phyloP scores from a whole-genome alignment of 768 basidiomycete genomes.

The Leccinum disarticulatum region DNA sequence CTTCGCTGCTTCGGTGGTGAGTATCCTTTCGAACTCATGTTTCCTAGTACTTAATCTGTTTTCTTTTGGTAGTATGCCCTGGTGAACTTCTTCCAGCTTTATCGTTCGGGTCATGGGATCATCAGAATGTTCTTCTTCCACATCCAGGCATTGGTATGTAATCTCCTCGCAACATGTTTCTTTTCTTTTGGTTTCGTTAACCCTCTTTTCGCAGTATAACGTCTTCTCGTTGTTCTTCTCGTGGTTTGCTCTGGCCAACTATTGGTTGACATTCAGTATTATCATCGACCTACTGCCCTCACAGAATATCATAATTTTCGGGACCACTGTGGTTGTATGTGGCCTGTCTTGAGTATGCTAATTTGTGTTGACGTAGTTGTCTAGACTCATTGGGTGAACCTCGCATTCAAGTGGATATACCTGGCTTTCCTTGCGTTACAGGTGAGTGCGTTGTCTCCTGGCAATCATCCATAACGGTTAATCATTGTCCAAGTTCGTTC shows the following conservation, averaged over 20 bases:
- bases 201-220: constrained; percentile 60
- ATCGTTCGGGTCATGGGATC: constrained; percentile 81
- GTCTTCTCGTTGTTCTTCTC: constrained; percentile 82
- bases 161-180: neutral
- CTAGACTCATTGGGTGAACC: constrained; percentile 85
- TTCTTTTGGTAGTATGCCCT: constrained; percentile 66
- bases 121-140: constrained; percentile 98
- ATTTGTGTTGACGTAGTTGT: neutral
- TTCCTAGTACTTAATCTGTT: neutral
- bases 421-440: constrained; percentile 81
- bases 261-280: constrained; percentile 95
- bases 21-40: constrained; percentile 28
- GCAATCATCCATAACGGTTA: neutral
- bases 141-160: constrained; percentile 80
- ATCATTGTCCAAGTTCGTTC: constrained; percentile 48
- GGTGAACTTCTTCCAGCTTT: constrained; percentile 91
- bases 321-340: constrained; percentile 65
- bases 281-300: constrained; percentile 84
- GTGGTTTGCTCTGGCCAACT: constrained; percentile 90
- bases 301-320: constrained; percentile 60
- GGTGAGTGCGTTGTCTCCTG: constrained; percentile 30
- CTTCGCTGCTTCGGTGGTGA: constrained; percentile 86
- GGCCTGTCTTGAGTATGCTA: constrained; percentile 6
- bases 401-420: constrained; percentile 83
- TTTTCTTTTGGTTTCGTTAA: constrained; percentile 2